phyloP scores from a whole-genome alignment of 176 grass and related monocot species.

The Luzula sylvatica region DNA sequence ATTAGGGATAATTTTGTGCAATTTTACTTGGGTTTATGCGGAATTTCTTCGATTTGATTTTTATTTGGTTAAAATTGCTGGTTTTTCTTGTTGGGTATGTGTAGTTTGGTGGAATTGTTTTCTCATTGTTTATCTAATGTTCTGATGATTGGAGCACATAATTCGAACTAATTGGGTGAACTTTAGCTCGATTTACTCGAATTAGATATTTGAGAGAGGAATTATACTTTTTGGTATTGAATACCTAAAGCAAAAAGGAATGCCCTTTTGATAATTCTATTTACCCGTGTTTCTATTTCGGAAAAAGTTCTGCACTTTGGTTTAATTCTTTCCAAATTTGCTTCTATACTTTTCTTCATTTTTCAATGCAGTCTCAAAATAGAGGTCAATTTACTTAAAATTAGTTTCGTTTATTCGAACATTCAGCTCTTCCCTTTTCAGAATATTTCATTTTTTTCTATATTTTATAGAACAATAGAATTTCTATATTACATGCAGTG shows the following conservation, averaged over 20 bases:
- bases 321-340: too few relatives aligned
- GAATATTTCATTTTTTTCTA: too few relatives aligned
- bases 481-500: slow-evolving; percentile 9
- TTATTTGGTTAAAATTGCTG: background rate
- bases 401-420: too few relatives aligned
- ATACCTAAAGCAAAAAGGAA: too few relatives aligned
- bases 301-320: too few relatives aligned
- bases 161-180: background rate
- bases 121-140: background rate
- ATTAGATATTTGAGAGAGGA: slow-evolving; percentile 6
- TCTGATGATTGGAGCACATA: background rate
- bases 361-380: too few relatives aligned
- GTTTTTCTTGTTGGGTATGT: background rate
- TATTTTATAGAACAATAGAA: background rate
- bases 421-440: too few relatives aligned
- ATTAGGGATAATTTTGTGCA: background rate
- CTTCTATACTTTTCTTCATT: too few relatives aligned
- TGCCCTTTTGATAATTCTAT: too few relatives aligned
- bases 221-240: slow-evolving; percentile 8
- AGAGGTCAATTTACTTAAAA: too few relatives aligned
- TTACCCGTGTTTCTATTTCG: too few relatives aligned
- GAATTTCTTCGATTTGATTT: background rate
- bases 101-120: background rate
- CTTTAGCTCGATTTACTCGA: slow-evolving; percentile 1
- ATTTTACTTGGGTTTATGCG: slow-evolving; percentile 1